Conservation (phyloP, 2,329 filamentous ascomycete genomes). For the Ophiocordyceps robertsii region DNA sequence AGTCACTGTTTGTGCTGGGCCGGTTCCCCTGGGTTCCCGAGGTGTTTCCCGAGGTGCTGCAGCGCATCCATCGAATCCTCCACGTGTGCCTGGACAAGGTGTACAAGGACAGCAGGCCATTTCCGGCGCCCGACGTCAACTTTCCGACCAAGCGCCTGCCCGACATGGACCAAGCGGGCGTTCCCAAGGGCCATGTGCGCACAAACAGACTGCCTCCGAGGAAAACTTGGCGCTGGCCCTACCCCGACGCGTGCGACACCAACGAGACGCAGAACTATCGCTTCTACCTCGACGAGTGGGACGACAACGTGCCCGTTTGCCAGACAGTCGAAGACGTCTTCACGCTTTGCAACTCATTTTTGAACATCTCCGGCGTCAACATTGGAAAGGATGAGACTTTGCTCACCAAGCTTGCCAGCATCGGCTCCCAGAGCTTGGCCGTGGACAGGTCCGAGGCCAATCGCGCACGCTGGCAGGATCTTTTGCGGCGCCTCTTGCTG, state of each 20-base stretch:
- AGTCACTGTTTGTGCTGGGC: slow-evolving; percentile 83
- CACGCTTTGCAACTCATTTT: slow-evolving; percentile 66
- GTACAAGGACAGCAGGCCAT: slow-evolving; percentile 31
- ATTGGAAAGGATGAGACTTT: slow-evolving; percentile 75
- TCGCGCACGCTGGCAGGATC: slow-evolving; percentile 64
- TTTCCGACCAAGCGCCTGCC: slow-evolving; percentile 31
- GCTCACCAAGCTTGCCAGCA: slow-evolving; percentile 70
- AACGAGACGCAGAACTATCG: slow-evolving; percentile 70
- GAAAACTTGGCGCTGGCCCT: slow-evolving; percentile 69
- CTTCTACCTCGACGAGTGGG: slow-evolving; percentile 97
- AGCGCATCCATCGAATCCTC: slow-evolving; percentile 71
- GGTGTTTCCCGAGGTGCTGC: slow-evolving; percentile 66
- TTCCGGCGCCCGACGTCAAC: slow-evolving; percentile 13
- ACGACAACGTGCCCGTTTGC: slow-evolving; percentile 83
- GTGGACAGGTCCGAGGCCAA: slow-evolving; percentile 61
- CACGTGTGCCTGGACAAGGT: slow-evolving; percentile 73
- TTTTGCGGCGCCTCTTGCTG: slow-evolving; percentile 73
- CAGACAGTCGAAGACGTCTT: slow-evolving; percentile 86
- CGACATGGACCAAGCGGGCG: slow-evolving; percentile 48
- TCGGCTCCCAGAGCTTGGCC: slow-evolving; percentile 62
- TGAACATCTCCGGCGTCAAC: slow-evolving; percentile 77
- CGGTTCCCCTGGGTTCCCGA: slow-evolving; percentile 89
- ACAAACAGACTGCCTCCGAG: slow-evolving; percentile 45
- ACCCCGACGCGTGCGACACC: slow-evolving; percentile 63
- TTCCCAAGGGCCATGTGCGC: slow-evolving; percentile 56